Evolutionary conservation across 768 basidiomycete genomes (phyloP).

Genomic region (Termitomyces bulborhizus): DNA sequence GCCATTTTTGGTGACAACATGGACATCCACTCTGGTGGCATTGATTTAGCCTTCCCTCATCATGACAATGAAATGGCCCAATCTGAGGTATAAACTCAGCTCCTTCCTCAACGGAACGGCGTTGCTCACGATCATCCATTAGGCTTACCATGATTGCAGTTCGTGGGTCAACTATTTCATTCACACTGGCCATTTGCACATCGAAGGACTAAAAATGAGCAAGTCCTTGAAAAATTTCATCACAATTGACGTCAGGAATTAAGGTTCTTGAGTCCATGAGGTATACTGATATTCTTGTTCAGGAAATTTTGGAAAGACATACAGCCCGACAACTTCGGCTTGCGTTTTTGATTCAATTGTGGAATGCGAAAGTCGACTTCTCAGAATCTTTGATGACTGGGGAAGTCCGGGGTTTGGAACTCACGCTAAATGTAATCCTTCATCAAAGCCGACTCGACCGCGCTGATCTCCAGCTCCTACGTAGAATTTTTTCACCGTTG

Average conservation of each 20-base stretch:
- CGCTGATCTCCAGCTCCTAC: slow-evolving; percentile 6
- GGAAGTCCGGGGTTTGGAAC: slow-evolving; percentile 83
- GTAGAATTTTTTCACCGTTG: slow-evolving; percentile 91
- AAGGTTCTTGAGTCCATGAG: slow-evolving; percentile 2
- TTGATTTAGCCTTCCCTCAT: slow-evolving; percentile 97
- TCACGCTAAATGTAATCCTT: slow-evolving; percentile 70
- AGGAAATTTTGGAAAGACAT: slow-evolving; percentile 85
- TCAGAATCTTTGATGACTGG: slow-evolving; percentile 85
- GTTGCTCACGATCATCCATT: neutral
- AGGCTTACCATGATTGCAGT: slow-evolving; percentile 90
- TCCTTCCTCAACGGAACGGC: neutral
- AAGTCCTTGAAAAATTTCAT: slow-evolving; percentile 99
- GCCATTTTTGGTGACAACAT: slow-evolving; percentile 85
- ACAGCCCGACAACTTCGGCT: slow-evolving; percentile 85
- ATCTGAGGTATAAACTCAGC: slow-evolving; percentile 60
- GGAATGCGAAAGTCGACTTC: slow-evolving; percentile 94
- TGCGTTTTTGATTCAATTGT: slow-evolving; percentile 84
- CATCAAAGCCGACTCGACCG: neutral
- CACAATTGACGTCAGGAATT: slow-evolving; percentile 73
- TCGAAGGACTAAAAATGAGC: slow-evolving; percentile 98
- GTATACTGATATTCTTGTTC: slow-evolving; percentile 4
- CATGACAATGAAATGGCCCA: slow-evolving; percentile 99
- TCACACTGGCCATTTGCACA: slow-evolving; percentile 97
- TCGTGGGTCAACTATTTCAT: slow-evolving; percentile 99
- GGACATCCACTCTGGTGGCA: slow-evolving; percentile 97